Evolutionary conservation across 208 protist species (phyloP), one percentile per base, ranked within the genome.

Genomic region (Phytomonas serpens): DNA sequence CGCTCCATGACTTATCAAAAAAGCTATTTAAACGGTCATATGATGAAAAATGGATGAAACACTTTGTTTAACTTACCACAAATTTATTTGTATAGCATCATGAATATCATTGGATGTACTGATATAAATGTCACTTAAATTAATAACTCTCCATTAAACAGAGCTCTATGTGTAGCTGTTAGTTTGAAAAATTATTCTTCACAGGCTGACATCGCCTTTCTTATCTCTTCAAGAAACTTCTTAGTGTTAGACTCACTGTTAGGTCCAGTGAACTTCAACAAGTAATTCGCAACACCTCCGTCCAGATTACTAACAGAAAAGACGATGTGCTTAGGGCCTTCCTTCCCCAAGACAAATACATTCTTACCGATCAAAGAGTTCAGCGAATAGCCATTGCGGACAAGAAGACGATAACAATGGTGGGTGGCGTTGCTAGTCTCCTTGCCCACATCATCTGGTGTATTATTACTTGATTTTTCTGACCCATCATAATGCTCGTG

Each of bases 321-420:
- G 32, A 87, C 82, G 30, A 87, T 62, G 67, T 90, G 81, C 71
- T 80, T 87, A 2, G 78, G 77, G 30, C 89, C 77, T 27, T 71
- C 70, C 64, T 83, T 85, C 38, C 65, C 78, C 0, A 95, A 62
- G 14, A 78, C 37, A 47, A 95, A 81, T 29, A 68, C 64, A 23
- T 83, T 81, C 67, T 83, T 82, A 64, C 65, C 74, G 13, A 92
- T 61, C 23, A 70, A 67, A 4, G 76, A 75, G 71, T 95, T 95
- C 37, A 95, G 79, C 23, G 85, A 79, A 77, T 92, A 92, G 65
- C 89, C 89, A 76, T 90, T 86, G 32, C 89, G 89, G 61, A 95
- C 86, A 69, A 90, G 80, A 30, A 94, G 77, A 32, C 89, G 89
- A 70, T 94, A 86, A 13, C 78, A 31, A 52, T 74, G 64, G 65